Evolutionary conservation across 306 rosid species (phyloP).

Genomic region (Pueraria montana): DNA sequence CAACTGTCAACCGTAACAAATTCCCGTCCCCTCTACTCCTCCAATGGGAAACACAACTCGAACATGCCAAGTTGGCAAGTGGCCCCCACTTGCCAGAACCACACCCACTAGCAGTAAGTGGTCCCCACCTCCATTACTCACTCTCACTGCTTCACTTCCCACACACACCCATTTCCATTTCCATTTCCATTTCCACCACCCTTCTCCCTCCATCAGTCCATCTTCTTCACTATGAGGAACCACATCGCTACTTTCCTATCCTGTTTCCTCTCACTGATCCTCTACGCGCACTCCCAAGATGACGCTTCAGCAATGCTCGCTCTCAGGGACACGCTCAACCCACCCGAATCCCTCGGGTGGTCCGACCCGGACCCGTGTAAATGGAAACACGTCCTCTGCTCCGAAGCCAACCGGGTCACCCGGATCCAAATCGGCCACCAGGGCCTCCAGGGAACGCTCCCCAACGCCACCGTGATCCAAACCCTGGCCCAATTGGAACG

Average conservation of each 20-base stretch:
- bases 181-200: neutral
- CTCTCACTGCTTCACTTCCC: neutral
- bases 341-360: constrained; percentile 41
- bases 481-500: neutral
- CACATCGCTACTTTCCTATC: neutral
- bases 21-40: no score
- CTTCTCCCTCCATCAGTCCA: neutral
- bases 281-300: neutral
- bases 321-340: neutral
- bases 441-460: neutral
- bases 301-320: neutral
- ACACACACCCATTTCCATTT: neutral
- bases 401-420: neutral
- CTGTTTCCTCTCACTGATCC: neutral
- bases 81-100: neutral
- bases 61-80: neutral
- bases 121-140: neutral
- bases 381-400: neutral
- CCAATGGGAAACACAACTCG: neutral
- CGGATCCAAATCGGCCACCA: neutral
- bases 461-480: neutral
- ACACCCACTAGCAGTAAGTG: neutral
- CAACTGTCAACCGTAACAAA: neutral
- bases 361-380: constrained; percentile 4
- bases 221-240: neutral